Evolutionary conservation across 139 green algal species (phyloP).

Genomic region (Monoraphidium neglectum): DNA sequence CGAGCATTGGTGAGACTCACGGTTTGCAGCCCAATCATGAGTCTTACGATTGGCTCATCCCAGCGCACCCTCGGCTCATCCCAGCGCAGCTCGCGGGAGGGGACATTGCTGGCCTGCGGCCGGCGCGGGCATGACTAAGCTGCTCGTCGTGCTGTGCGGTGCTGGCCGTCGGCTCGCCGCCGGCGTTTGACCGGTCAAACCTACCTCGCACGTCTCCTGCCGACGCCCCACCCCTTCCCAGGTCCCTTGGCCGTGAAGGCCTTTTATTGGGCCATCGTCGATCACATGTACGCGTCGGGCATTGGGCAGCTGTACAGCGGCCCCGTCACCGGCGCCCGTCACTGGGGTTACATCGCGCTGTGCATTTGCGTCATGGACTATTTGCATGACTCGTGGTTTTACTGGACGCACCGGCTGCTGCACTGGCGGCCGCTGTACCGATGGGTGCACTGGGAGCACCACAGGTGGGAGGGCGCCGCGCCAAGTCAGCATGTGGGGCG

Average conservation of each 20-base stretch:
- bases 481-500: too few species aligned
- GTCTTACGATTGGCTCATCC: too few species aligned
- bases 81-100: too few species aligned
- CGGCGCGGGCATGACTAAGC: too few species aligned
- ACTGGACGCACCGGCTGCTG: constrained; percentile 87
- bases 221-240: constrained; percentile 25
- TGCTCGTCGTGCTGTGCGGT: too few species aligned
- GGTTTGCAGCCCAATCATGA: too few species aligned
- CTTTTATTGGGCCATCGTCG: constrained; percentile 67
- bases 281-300: constrained; percentile 59
- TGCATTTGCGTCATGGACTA: constrained; percentile 77
- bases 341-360: constrained; percentile 23
- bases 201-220: neutral
- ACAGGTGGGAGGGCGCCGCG: constrained; percentile 53
- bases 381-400: constrained; percentile 92
- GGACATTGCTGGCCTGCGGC: too few species aligned
- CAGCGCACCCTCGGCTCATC: too few species aligned
- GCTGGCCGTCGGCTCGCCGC: neutral
- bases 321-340: constrained; percentile 1
- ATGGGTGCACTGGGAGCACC: constrained; percentile 81
- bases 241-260: constrained; percentile 82
- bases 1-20: constrained; percentile 68
- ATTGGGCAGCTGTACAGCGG: constrained; percentile 60
- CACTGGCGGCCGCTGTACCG: constrained; percentile 83
- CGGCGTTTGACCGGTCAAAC: neutral